Percentiles rank a stretch among this genome's conserved stretches.
Evolutionary conservation across 306 rosid species (phyloP).

Genomic region (Nissolia schottii): DNA sequence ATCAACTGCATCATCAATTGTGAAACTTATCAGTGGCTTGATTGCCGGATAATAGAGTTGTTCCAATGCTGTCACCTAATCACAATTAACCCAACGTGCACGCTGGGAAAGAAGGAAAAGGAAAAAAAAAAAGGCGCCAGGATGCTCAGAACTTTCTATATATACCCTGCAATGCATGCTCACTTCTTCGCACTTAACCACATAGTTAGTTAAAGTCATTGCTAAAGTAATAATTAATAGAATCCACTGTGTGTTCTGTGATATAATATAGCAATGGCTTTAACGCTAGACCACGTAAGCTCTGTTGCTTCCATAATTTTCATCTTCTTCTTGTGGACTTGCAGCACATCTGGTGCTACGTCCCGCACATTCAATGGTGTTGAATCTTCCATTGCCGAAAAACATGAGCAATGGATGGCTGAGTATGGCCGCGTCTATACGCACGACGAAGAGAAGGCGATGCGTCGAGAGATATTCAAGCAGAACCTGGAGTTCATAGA

Average conservation of each 20-base stretch:
- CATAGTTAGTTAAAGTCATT: neutral
- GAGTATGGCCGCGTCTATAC: neutral
- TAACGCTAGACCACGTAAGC: neutral
- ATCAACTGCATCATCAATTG: too few relatives aligned
- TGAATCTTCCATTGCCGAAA: neutral
- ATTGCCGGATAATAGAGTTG: too few relatives aligned
- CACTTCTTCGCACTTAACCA: neutral
- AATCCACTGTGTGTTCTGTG: neutral
- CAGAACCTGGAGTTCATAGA: constrained; percentile 1
- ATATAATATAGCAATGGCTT: constrained; percentile 21
- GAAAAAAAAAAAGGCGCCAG: neutral
- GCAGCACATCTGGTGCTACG: neutral
- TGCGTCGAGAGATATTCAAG: constrained; percentile 5
- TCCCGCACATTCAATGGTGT: neutral
- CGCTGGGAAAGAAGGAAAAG: too few relatives aligned
- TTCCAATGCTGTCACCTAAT: too few relatives aligned
- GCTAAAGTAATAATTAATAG: too few relatives aligned
- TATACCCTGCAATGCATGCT: too few relatives aligned
- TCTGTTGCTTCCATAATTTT: neutral
- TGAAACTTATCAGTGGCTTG: too few relatives aligned
- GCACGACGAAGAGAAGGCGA: neutral
- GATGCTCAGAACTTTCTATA: neutral
- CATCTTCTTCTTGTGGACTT: neutral
- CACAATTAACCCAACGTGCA: too few relatives aligned
- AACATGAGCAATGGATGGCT: constrained; percentile 2